Evolutionary conservation across 2,329 filamentous ascomycete genomes (phyloP).

Genomic region (Bipolaris sorokiniana): DNA sequence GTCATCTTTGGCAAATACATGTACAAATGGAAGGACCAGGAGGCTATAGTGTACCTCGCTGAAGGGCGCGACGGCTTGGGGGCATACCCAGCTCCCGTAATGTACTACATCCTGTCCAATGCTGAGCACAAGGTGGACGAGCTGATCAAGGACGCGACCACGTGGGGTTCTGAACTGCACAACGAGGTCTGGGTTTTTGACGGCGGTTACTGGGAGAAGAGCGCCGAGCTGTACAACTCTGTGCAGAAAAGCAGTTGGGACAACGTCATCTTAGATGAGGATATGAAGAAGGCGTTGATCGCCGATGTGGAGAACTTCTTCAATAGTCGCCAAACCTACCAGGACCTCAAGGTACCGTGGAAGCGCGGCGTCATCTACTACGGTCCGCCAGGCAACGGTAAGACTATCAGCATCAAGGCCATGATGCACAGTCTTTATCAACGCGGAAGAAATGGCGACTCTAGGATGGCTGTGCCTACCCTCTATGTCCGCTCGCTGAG

Average conservation of each 20-base stretch:
- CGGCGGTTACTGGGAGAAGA: slow-evolving; percentile 67
- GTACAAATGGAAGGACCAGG: slow-evolving; percentile 54
- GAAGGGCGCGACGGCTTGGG: slow-evolving; percentile 49
- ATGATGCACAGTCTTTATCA: slow-evolving; percentile 69
- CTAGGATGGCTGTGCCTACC: slow-evolving; percentile 59
- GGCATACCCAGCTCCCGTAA: slow-evolving; percentile 42
- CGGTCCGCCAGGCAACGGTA: slow-evolving; percentile 68
- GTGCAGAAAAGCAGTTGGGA: slow-evolving; percentile 62
- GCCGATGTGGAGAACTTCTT: slow-evolving; percentile 71
- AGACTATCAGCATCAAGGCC: slow-evolving; percentile 74
- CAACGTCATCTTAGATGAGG: slow-evolving; percentile 68
- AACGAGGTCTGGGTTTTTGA: slow-evolving; percentile 72
- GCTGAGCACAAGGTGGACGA: slow-evolving; percentile 51
- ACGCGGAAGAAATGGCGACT: slow-evolving; percentile 48
- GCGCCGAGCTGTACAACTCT: slow-evolving; percentile 63
- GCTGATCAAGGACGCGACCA: slow-evolving; percentile 62
- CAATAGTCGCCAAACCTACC: slow-evolving; percentile 63
- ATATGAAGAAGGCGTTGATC: slow-evolving; percentile 69
- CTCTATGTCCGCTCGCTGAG: slow-evolving; percentile 60
- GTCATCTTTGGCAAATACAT: slow-evolving; percentile 55
- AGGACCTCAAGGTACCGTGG: slow-evolving; percentile 69
- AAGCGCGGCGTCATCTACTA: slow-evolving; percentile 74
- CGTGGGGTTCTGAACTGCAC: slow-evolving; percentile 64
- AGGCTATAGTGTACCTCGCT: slow-evolving; percentile 52
- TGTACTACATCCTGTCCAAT: slow-evolving; percentile 54